These are phyloP conservation scores for Arabidopsis suecica DNA, from an alignment of 345 rosid genomes.

Conservation along the genomic window DNA sequence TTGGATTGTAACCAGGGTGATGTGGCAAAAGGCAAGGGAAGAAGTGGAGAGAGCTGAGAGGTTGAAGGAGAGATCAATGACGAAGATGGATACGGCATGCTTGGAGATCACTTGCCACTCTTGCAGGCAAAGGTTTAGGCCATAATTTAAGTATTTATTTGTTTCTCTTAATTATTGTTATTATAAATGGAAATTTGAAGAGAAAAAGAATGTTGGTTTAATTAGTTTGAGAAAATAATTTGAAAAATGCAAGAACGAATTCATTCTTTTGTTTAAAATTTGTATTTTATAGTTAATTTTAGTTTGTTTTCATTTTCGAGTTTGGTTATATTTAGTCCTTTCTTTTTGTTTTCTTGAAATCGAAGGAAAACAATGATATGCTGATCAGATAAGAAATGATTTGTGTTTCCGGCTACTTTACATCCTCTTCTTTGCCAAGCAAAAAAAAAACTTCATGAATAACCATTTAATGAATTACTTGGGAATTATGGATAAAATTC, in stretches of 20 bases:
- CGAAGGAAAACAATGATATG: slow-evolving; percentile 27
- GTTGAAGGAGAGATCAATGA: slow-evolving; percentile 75
- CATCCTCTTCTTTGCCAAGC: not conserved
- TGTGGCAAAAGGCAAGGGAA: slow-evolving; percentile 92
- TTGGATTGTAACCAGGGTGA: slow-evolving; percentile 44
- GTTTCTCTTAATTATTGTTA: slow-evolving; percentile 44
- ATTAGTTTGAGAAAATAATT: slow-evolving; percentile 36
- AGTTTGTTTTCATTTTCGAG: slow-evolving; percentile 22
- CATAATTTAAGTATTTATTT: slow-evolving; percentile 39
- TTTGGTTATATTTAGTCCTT: slow-evolving; percentile 4
- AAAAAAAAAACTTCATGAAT: not conserved
- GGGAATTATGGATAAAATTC: not conserved
- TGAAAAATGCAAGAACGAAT: not conserved
- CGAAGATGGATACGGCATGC: slow-evolving; percentile 72
- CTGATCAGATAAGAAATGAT: slow-evolving; percentile 1
- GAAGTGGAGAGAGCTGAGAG: slow-evolving; percentile 86
- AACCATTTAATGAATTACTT: not conserved
- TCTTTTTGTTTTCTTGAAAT: slow-evolving; percentile 25
- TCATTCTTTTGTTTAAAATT: slow-evolving; percentile 17
- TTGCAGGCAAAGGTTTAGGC: slow-evolving; percentile 92
- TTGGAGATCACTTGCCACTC: slow-evolving; percentile 98
- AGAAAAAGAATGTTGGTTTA: slow-evolving; percentile 22
- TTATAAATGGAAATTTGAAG: slow-evolving; percentile 42
- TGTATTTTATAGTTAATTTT: not conserved
- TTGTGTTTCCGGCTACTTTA: slow-evolving; percentile 13